These are phyloP conservation scores for Podospora comata DNA, from an alignment of 495 filamentous ascomycete species.

Conservation along the genomic window DNA sequence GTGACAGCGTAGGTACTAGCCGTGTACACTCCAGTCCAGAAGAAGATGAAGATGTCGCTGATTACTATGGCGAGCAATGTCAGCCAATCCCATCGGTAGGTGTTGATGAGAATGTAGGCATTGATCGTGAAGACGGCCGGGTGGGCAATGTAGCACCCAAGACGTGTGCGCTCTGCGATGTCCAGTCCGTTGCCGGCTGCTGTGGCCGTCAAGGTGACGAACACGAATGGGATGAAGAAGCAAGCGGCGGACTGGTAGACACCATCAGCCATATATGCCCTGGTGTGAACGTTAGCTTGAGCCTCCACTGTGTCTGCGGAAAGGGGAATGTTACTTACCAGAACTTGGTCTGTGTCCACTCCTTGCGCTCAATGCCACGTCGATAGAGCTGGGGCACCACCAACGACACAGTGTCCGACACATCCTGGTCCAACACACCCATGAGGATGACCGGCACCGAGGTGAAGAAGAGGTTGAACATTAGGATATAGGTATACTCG, in stretches of 20 bases:
- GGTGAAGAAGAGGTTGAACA: conserved; percentile 96
- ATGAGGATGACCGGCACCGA: conserved; percentile 94
- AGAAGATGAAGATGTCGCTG: conserved; percentile 84
- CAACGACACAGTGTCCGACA: conserved; percentile 87
- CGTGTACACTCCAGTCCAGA: conserved; percentile 95
- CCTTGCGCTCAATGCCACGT: conserved; percentile 90
- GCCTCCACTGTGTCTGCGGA: too few relatives aligned
- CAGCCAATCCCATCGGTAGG: conserved; percentile 97
- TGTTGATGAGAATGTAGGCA: conserved; percentile 90
- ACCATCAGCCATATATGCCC: conserved; percentile 94
- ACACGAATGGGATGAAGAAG: conserved; percentile 87
- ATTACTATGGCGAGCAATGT: conserved; percentile 74
- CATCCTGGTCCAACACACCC: conserved; percentile 97
- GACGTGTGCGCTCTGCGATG: conserved; percentile 70
- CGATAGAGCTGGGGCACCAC: conserved; percentile 95
- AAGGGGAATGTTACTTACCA: conserved; percentile 57
- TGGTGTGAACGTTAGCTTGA: conserved; percentile 31
- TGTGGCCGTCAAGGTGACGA: conserved; percentile 66
- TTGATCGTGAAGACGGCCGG: conserved; percentile 85
- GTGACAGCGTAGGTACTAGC: conserved; percentile 57
- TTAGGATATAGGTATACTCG: conserved; percentile 94
- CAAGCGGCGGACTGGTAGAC: conserved; percentile 89
- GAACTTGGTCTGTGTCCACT: conserved; percentile 97
- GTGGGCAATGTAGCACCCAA: conserved; percentile 78
- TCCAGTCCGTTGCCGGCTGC: conserved; percentile 65